Evolutionary conservation across 2,329 filamentous ascomycete genomes (phyloP).

Genomic region (Aspergillus costaricaensis): DNA sequence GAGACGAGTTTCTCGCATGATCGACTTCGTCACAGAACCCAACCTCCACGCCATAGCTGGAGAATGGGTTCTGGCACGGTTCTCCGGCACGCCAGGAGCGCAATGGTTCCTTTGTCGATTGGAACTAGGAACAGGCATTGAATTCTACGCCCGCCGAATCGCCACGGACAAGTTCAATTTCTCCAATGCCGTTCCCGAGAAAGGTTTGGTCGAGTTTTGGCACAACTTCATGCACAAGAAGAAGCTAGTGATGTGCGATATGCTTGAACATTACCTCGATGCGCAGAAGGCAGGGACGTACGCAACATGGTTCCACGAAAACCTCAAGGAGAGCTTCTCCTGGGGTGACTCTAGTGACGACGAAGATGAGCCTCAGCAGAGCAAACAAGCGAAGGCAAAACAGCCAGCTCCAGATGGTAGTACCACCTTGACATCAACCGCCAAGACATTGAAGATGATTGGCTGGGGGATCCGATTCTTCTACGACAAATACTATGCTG

Average conservation of each 20-base stretch:
- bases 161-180: conserved; percentile 20
- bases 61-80: conserved; percentile 21
- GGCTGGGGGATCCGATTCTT: neutral
- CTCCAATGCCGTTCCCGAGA: conserved; percentile 18
- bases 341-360: neutral
- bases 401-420: neutral
- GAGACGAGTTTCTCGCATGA: conserved; percentile 17
- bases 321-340: neutral
- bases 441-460: neutral
- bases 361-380: neutral
- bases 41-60: conserved; percentile 18
- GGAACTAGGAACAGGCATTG: conserved; percentile 14
- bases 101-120: conserved; percentile 21
- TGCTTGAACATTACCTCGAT: conserved; percentile 8
- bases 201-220: conserved; percentile 20
- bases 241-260: conserved; percentile 15
- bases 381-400: neutral
- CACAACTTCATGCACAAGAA: conserved; percentile 16
- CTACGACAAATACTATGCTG: neutral
- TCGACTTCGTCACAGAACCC: conserved; percentile 18
- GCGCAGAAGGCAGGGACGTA: neutral
- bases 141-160: conserved; percentile 19
- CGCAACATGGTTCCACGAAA: neutral
- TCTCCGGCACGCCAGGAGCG: conserved; percentile 16
- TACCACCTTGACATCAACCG: neutral